Percentiles rank a stretch among this genome's conserved stretches.
Conservation (phyloP, 164 flowering plant species). For the Warburgia ugandensis region DNA sequence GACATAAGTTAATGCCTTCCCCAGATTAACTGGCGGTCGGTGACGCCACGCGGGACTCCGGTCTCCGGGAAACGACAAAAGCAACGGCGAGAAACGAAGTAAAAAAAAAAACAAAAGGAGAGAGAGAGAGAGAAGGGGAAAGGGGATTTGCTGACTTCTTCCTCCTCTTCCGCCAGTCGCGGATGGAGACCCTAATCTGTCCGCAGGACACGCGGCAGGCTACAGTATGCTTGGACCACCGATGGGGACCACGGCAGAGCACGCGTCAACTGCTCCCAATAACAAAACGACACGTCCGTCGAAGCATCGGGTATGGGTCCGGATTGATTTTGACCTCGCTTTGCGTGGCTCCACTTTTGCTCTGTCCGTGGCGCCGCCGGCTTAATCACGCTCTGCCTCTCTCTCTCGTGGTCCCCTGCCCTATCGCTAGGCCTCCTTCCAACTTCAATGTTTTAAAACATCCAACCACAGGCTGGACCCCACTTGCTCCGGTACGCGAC, state of each 20-base stretch:
- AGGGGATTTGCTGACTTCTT: background rate
- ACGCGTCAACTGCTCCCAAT: background rate
- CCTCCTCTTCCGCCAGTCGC: slow-evolving; percentile 5
- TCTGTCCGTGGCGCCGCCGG: slow-evolving; percentile 12
- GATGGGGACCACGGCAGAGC: slow-evolving; percentile 2
- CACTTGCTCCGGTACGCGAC: background rate
- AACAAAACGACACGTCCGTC: background rate
- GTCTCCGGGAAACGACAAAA: background rate
- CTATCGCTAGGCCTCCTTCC: background rate
- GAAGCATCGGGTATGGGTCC: background rate
- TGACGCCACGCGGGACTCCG: background rate
- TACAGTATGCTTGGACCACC: slow-evolving; percentile 15
- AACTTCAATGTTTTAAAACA: no score
- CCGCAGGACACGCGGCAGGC: slow-evolving; percentile 17
- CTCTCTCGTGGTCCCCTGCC: slow-evolving; percentile 5
- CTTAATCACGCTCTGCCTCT: background rate
- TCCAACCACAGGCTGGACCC: no score
- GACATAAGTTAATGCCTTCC: slow-evolving; percentile 5
- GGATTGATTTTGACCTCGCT: background rate
- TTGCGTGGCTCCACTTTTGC: background rate
- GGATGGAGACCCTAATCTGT: slow-evolving; percentile 5
- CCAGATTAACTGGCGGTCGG: background rate
- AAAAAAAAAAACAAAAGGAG: background rate
- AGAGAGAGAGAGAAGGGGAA: background rate
- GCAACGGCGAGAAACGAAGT: background rate